Conservation (phyloP, 2,329 filamentous ascomycete species). For the Delphinella strobiligena region DNA sequence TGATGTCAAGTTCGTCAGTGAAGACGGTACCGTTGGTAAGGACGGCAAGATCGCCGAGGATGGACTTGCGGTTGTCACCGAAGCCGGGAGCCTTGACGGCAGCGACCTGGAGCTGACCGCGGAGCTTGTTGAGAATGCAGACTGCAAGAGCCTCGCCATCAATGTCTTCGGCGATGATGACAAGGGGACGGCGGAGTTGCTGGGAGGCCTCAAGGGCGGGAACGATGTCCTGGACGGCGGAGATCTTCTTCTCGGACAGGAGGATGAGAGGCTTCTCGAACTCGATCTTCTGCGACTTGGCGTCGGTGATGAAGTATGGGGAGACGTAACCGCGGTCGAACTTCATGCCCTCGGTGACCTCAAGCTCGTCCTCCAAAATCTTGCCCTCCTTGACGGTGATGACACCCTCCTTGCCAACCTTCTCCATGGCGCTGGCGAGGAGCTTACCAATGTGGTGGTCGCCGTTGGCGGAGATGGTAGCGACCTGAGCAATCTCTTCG, state of each 20-base stretch:
- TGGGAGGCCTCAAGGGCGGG: slow-evolving; percentile 95
- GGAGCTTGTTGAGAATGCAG: slow-evolving; percentile 99
- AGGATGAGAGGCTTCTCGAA: slow-evolving; percentile 99
- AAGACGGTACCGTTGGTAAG: slow-evolving; percentile 97
- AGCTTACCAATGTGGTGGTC: slow-evolving; percentile 90
- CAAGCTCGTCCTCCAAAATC: slow-evolving; percentile 93
- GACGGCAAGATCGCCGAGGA: slow-evolving; percentile 90
- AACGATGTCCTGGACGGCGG: slow-evolving; percentile 96
- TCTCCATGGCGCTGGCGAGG: slow-evolving; percentile 98
- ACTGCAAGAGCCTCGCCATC: slow-evolving; percentile 96
- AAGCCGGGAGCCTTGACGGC: slow-evolving; percentile 99
- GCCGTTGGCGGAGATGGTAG: slow-evolving; percentile 95
- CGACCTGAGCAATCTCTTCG: slow-evolving; percentile 93
- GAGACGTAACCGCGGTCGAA: slow-evolving; percentile 99
- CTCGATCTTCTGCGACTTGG: slow-evolving; percentile 98
- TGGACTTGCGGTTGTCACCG: slow-evolving; percentile 99
- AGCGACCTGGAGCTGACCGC: slow-evolving; percentile 95
- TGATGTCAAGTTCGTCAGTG: slow-evolving; percentile 95
- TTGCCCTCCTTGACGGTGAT: slow-evolving; percentile 99
- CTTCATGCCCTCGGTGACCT: slow-evolving; percentile 99
- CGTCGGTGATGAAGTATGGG: slow-evolving; percentile 99
- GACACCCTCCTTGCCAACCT: slow-evolving; percentile 99
- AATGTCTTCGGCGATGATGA: slow-evolving; percentile 99
- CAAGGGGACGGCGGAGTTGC: slow-evolving; percentile 83
- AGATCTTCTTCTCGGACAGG: slow-evolving; percentile 99